These are phyloP conservation scores for Euphrasia arctica DNA, from an alignment of 305 asterid genomes.

Conservation along the genomic window DNA sequence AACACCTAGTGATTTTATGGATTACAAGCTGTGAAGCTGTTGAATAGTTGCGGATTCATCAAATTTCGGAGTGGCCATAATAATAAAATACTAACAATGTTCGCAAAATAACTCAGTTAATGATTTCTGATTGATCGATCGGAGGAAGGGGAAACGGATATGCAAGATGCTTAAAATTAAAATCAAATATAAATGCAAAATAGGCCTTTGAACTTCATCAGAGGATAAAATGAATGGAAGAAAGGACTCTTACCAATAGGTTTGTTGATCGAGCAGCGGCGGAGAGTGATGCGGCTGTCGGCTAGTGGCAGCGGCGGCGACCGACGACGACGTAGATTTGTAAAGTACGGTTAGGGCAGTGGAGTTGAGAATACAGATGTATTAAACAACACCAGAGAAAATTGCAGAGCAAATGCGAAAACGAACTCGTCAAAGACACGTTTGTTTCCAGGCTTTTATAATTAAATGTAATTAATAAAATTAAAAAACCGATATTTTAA, in stretches of 20 bases:
- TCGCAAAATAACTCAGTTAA: background rate
- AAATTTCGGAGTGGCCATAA: too few species aligned
- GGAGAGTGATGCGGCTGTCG: background rate
- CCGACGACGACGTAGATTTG: background rate
- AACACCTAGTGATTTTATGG: too few species aligned
- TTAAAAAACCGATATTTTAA: too few species aligned
- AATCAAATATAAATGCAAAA: background rate
- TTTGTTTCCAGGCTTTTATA: too few species aligned
- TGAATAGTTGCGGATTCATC: too few species aligned
- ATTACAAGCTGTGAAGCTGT: too few species aligned
- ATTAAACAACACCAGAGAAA: too few species aligned
- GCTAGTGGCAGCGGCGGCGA: background rate
- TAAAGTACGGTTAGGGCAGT: conserved; percentile 2
- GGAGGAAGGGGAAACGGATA: background rate
- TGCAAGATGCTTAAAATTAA: too few species aligned
- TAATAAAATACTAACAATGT: too few species aligned
- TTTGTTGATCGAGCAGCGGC: background rate
- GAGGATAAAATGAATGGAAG: background rate
- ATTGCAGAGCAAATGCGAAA: too few species aligned
- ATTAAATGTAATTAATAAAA: too few species aligned
- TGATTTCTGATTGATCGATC: background rate
- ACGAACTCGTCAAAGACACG: too few species aligned
- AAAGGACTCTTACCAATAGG: background rate
- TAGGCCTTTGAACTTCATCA: background rate
- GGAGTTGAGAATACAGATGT: background rate